phyloP scores from a whole-genome alignment of 2,329 filamentous ascomycete species.

The Clarireedia homoeocarpa region DNA sequence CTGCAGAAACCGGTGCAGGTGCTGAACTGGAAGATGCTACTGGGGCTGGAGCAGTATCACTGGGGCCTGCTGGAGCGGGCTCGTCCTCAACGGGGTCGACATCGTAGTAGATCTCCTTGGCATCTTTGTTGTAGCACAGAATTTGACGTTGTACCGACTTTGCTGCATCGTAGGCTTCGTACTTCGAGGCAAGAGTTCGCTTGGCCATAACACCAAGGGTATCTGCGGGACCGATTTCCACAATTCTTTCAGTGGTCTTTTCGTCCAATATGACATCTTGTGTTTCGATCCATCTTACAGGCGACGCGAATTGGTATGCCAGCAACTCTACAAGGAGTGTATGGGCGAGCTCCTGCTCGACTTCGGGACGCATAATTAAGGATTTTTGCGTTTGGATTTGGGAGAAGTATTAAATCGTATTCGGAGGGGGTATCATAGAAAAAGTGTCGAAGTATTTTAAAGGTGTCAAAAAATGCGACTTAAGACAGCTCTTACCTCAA shows the following conservation, averaged over 20 bases:
- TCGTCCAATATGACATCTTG: slow-evolving; percentile 99
- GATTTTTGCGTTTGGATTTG: slow-evolving; percentile 25
- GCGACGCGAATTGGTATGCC: slow-evolving; percentile 97
- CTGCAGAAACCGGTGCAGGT: slow-evolving; percentile 45
- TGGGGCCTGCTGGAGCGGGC: slow-evolving; percentile 50
- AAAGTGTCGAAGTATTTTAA: slow-evolving; percentile 3
- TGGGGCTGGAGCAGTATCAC: slow-evolving; percentile 33
- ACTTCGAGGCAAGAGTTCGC: slow-evolving; percentile 90
- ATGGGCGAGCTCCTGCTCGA: slow-evolving; percentile 98
- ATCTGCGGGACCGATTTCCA: slow-evolving; percentile 94
- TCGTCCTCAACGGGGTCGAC: slow-evolving; percentile 94
- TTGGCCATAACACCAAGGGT: slow-evolving; percentile 97
- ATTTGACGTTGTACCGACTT: slow-evolving; percentile 96
- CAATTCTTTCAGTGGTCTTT: slow-evolving; percentile 92
- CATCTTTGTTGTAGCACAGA: slow-evolving; percentile 98
- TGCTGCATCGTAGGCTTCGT: slow-evolving; percentile 96
- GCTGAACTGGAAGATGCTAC: slow-evolving; percentile 38
- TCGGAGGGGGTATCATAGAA: slow-evolving; percentile 14
- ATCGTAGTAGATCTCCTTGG: slow-evolving; percentile 99
- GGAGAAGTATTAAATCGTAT: slow-evolving; percentile 11
- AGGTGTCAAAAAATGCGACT: background rate
- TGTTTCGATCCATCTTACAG: slow-evolving; percentile 99
- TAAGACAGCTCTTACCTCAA: slow-evolving; percentile 1
- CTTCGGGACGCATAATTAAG: slow-evolving; percentile 83
- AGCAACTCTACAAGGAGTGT: slow-evolving; percentile 97